Conservation (phyloP, 352 stramenopile species). For the Globisporangium camurandrum region DNA sequence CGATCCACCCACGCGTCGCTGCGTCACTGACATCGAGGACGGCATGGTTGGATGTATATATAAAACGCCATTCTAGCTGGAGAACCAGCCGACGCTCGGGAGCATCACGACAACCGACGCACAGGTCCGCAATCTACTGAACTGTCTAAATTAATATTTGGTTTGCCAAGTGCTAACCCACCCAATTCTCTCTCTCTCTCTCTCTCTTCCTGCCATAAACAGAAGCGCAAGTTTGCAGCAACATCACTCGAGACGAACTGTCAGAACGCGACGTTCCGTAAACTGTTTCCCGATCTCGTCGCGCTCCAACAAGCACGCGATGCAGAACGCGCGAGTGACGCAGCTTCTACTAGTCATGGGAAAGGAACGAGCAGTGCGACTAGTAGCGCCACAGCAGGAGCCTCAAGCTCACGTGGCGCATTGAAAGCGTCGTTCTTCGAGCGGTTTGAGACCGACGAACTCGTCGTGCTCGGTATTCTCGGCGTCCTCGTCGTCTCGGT, state of each 20-base stretch:
- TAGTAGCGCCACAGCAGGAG: neutral
- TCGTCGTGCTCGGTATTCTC: slow-evolving; percentile 12
- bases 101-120: slow-evolving; percentile 82
- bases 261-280: slow-evolving; percentile 63
- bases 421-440: slow-evolving; percentile 5
- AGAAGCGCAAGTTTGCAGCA: slow-evolving; percentile 79
- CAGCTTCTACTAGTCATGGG: too few relatives aligned
- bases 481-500: slow-evolving; percentile 15
- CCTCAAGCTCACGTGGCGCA: neutral
- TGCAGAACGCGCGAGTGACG: slow-evolving; percentile 15
- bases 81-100: slow-evolving; percentile 81
- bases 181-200: too few relatives aligned
- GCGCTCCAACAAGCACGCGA: slow-evolving; percentile 55
- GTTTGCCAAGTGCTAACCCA: too few relatives aligned
- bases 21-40: neutral
- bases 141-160: too few relatives aligned
- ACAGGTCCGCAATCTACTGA: slow-evolving; percentile 36
- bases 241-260: slow-evolving; percentile 57
- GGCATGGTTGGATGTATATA: neutral
- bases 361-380: too few relatives aligned
- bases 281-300: slow-evolving; percentile 87
- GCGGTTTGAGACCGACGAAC: slow-evolving; percentile 13
- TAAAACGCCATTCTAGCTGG: slow-evolving; percentile 24
- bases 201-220: too few relatives aligned
- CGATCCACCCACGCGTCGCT: too few relatives aligned